Evolutionary conservation across 2,329 filamentous ascomycete species (phyloP).

Genomic region (Phyllosticta paracitricarpa): DNA sequence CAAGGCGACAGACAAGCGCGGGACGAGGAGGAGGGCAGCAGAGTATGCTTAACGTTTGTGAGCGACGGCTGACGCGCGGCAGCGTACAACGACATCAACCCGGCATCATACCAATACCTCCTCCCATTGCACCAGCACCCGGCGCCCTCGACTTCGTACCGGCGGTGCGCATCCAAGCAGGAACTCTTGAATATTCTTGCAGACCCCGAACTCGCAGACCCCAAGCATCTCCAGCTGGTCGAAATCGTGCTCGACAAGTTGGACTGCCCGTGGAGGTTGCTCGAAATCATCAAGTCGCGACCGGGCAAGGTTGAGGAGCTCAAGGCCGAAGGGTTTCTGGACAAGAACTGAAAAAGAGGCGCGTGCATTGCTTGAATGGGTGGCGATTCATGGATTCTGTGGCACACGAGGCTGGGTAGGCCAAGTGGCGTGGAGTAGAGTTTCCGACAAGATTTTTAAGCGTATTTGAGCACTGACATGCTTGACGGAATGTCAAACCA

Average conservation of each 20-base stretch:
- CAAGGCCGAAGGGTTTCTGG: conserved; percentile 27
- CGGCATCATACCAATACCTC: conserved; percentile 29
- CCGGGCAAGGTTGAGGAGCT: conserved; percentile 28
- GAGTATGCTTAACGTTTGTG: neutral
- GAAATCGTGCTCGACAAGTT: conserved; percentile 33
- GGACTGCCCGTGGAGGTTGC: conserved; percentile 30
- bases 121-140: conserved; percentile 32
- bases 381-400: neutral
- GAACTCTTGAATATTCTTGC: conserved; percentile 29
- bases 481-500: neutral
- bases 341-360: neutral
- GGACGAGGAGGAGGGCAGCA: neutral
- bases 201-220: conserved; percentile 19
- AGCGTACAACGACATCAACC: conserved; percentile 32
- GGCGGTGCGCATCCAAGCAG: conserved; percentile 26
- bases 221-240: conserved; percentile 27
- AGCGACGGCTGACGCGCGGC: neutral
- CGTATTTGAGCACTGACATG: neutral
- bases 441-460: neutral
- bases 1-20: neutral
- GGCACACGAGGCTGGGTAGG: neutral
- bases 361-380: neutral
- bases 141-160: conserved; percentile 23
- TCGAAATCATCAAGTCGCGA: conserved; percentile 25
- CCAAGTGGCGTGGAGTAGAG: neutral